Evolutionary conservation across 2,329 filamentous ascomycete genomes (phyloP).

Genomic region (Didymella segeticola): DNA sequence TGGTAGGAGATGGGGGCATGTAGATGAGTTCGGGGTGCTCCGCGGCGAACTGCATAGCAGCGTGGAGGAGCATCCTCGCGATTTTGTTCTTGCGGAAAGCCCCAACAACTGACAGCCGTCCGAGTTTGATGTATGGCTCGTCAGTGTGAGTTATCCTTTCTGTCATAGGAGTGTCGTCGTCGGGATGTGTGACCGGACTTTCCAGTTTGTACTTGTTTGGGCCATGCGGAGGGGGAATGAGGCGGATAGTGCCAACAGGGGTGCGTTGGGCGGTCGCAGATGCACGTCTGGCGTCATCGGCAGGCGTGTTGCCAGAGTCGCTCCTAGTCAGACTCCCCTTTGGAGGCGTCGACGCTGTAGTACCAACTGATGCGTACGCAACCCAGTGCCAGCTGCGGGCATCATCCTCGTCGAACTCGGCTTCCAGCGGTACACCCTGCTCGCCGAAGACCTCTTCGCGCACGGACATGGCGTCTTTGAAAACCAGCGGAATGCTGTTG

Average conservation of each 20-base stretch:
- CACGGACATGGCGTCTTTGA: conserved; percentile 63
- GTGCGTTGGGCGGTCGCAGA: conserved; percentile 52
- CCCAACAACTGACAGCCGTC: conserved; percentile 73
- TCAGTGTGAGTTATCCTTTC: conserved; percentile 60
- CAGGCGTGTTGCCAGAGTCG: conserved; percentile 51
- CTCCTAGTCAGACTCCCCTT: conserved; percentile 53
- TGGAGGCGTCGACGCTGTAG: conserved; percentile 45
- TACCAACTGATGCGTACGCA: conserved; percentile 71
- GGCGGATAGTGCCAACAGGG: conserved; percentile 77
- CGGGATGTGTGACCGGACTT: conserved; percentile 29
- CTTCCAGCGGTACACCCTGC: conserved; percentile 64
- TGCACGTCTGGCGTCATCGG: conserved; percentile 42
- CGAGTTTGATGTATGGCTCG: conserved; percentile 84
- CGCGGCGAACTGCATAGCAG: conserved; percentile 71
- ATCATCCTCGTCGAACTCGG: conserved; percentile 85
- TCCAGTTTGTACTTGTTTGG: conserved; percentile 62
- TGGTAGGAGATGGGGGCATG: conserved; percentile 47
- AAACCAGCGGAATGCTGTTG: conserved; percentile 50
- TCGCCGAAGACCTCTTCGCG: conserved; percentile 65
- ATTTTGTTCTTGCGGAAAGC: conserved; percentile 71
- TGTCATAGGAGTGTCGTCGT: conserved; percentile 34
- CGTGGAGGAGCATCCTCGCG: conserved; percentile 69
- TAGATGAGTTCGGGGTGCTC: conserved; percentile 61
- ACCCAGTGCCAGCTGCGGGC: conserved; percentile 84
- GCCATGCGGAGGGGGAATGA: conserved; percentile 81